Evolutionary conservation across 257 asterid genomes (phyloP), one percentile per base, ranked within the genome.

Genomic region (Fraxinus quadrangulata): DNA sequence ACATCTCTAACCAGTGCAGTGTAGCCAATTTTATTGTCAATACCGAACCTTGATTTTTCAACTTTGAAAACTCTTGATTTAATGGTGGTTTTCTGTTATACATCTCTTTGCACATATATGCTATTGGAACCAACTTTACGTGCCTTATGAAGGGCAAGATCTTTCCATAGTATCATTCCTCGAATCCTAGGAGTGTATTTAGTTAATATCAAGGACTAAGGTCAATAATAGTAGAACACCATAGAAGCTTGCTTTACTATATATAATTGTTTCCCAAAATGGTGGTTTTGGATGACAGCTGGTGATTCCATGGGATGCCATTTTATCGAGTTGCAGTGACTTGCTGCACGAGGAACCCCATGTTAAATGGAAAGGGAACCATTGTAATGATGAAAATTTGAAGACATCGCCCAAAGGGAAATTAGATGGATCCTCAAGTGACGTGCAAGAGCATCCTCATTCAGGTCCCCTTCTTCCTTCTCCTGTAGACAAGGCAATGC

Each of bases 301-400:
- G 89, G 96, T 95, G 87, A 92, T 95, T 88, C 97, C 99, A 6
- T 95, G 99, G 98, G 96, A 88, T 83, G 97, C 98, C 79, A 90
- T 93, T 87, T 89, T 89, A 85, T 86, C 91, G 82, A 88, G 88
- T 74, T 93, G 92, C 87, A 81, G 83, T 81, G 88, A 81, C 77
- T 83, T 89, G 87, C 88, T 88, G 88, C 87, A 77, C 78, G 88
- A 84, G 84, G 84, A 86, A 80, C 88, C 86, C 74, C 90, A 73
- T 70, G 63, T 74, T 75, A 77, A 89, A 76, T 80, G 81, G 75
- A 82, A 83, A 70, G 85, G 82, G 78, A 77, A 75, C 83, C 67
- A 45, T 79, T 73, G 67, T 82, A 75, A 81, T 72, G 80, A 75
- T 73, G 87, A 81, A 77, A 79, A 85, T 76, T 78, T 82, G 84